A percentile compares a stretch with the other conserved stretches of the same genome.
Conservation (phyloP, 2,329 filamentous ascomycete species). For the Colletotrichum paranaense region DNA sequence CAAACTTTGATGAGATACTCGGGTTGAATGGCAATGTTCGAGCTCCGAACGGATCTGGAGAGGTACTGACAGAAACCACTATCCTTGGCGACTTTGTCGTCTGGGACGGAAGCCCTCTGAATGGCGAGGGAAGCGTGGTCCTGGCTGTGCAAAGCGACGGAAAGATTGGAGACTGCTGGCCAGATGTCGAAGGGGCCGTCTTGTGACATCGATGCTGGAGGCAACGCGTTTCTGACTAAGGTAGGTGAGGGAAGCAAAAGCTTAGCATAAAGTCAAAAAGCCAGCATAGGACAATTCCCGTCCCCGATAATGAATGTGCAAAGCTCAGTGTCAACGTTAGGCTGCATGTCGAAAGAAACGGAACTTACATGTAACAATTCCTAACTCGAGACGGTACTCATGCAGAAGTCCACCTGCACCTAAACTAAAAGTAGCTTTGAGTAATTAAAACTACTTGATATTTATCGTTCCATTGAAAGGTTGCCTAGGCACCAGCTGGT, state of each 20-base stretch:
- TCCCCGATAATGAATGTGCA: too few relatives aligned
- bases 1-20: constrained; percentile 54
- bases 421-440: too few relatives aligned
- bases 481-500: too few relatives aligned
- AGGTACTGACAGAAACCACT: constrained; percentile 18
- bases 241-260: neutral
- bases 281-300: neutral
- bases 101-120: constrained; percentile 54
- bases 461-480: too few relatives aligned
- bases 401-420: too few relatives aligned
- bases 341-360: too few relatives aligned
- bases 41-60: neutral
- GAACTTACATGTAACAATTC: too few relatives aligned
- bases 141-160: constrained; percentile 22
- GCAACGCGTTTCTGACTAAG: too few relatives aligned
- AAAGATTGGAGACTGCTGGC: constrained; percentile 22
- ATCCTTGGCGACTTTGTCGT: constrained; percentile 49
- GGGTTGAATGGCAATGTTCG: constrained; percentile 40
- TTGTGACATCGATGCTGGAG: neutral
- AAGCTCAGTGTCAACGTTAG: too few relatives aligned
- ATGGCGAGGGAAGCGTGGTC: constrained; percentile 48
- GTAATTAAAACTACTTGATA: too few relatives aligned
- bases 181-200: neutral
- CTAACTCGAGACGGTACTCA: too few relatives aligned
- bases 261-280: neutral